Base-by-base conservation (phyloP, 352 stramenopile species). In the Globisporangium camurandrum region DNA sequence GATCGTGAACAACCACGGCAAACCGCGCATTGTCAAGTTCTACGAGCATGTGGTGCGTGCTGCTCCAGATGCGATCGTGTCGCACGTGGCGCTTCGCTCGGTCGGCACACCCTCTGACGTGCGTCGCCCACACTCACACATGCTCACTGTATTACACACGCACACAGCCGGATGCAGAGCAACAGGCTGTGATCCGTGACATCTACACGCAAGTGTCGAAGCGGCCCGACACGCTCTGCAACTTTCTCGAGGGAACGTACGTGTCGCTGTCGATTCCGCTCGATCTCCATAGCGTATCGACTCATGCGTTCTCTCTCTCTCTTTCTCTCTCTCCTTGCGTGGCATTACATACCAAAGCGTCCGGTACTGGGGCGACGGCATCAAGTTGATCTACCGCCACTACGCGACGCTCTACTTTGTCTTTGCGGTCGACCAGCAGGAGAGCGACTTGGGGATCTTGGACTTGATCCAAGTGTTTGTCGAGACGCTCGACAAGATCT, bases 391-490 rank as follows among this genome's bases (percentile, higher is more conserved):
- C 48, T 99, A 99, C 68, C 75, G 97, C 43, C 96, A 99, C 70
- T 99, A 99, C 74, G 97, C 96, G 14, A 99, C 97, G 39, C 80
- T 99, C 1, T 99, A 98, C 74, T 99, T 99, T 71, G 95, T 99
- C 10, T 99, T 99, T 76, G 95, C 95, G 0, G 96, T 99, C 26
- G 96, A 99, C 61, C 71, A 94, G 54, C 96, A 99, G 68, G 97
- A 99, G 71, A 98, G 89, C 47, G 97, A 99, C 67, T 78, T 99
- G 33, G 97, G 97, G 31, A 99, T 99, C 56, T 75, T 99, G 17
- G 97, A 99, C 72, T 70, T 99, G 43, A 99, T 99, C 61, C 97
- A 99, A 95, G 88, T 97, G 24, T 97, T 98, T 49, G 92, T 98
- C 16, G 92, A 98, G 62, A 96, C 92, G 31, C 74, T 98, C 46